Evolutionary conservation across 1,284 basidiomycete genomes (phyloP), one percentile per base, ranked within the genome.

Genomic region (Apiotrichum mycotoxinovorans): DNA sequence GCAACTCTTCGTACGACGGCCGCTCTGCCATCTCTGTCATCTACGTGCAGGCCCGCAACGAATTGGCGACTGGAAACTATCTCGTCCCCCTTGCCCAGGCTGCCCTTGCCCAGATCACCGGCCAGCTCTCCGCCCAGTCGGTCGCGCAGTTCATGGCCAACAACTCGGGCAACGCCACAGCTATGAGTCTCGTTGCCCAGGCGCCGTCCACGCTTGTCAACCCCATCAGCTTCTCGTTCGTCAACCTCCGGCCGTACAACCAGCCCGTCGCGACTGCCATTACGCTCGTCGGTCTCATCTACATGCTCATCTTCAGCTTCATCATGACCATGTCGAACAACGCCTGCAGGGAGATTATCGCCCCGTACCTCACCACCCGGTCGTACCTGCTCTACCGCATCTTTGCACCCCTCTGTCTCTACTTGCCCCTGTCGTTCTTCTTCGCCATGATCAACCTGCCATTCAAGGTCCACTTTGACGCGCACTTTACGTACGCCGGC

Each of bases 181-280:
- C 81, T 0, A 67, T 82, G 14, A 58, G 45, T 9, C 63, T 86
- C 17, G 75, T 87, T 25, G 68, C 77, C 3, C 78, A 66, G 5
- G 86, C 87, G 0, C 87, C 88, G 0, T 74, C 79, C 52, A 82
- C 86, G 1, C 74, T 90, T 45, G 75, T 80, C 2, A 65, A 74
- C 12, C 83, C 84, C 1, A 67, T 87, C n/a, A 75, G 68, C 25
- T 85, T 80, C 64, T 79, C 74, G 0, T 58, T 83, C 26, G 62
- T 78, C 54, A 88, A 90, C 66, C 64, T 87, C 1, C 77, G 83
- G 34, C 86, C 87, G 0, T 90, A 87, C 67, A 63, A 72, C 56
- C 77, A 83, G 40, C 83, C 87, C 25, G 88, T 88, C 5, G 87
- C 87, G 0, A 79, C 83, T 12, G 89, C 88, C 0, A 81, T 85